Evolutionary conservation across 805 yeast genomes (phyloP).

Genomic region (Lipomyces yamadae): DNA sequence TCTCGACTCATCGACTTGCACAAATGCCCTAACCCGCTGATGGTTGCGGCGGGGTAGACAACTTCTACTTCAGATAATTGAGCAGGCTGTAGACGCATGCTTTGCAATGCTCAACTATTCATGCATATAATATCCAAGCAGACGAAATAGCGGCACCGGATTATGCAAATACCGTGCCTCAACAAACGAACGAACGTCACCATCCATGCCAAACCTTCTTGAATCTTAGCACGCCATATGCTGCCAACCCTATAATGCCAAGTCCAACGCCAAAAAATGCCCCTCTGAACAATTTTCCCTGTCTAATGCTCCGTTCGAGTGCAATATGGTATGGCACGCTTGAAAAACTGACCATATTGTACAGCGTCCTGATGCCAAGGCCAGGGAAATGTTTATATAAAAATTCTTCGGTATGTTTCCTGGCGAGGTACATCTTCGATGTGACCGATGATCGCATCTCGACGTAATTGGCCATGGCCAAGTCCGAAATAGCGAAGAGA

Average conservation of each 20-base stretch:
- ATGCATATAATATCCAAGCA: too few species aligned
- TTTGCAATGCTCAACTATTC: too few species aligned
- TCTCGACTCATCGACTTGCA: not conserved
- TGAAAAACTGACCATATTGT: slow-evolving; percentile 88
- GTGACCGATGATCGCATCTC: slow-evolving; percentile 88
- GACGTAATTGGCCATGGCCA: slow-evolving; percentile 78
- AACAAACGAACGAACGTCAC: not conserved
- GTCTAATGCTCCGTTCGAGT: slow-evolving; percentile 18
- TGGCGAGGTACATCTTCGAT: slow-evolving; percentile 60
- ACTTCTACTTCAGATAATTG: too few species aligned
- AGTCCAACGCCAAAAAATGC: slow-evolving; percentile 19
- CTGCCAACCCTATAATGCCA: slow-evolving; percentile 23
- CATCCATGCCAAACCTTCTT: slow-evolving; percentile 9
- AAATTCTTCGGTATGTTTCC: slow-evolving; percentile 70
- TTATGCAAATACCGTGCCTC: too few species aligned
- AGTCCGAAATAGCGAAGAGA: slow-evolving; percentile 71
- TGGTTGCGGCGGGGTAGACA: not conserved
- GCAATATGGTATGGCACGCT: slow-evolving; percentile 67
- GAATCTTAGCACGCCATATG: slow-evolving; percentile 20
- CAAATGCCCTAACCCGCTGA: not conserved
- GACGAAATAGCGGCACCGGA: too few species aligned
- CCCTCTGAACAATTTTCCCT: slow-evolving; percentile 23
- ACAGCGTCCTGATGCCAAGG: slow-evolving; percentile 51
- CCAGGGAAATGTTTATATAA: slow-evolving; percentile 78
- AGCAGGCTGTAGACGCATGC: too few species aligned